Base-by-base conservation (phyloP, 345 rosid genomes). In the Eucalyptus paniculata region DNA sequence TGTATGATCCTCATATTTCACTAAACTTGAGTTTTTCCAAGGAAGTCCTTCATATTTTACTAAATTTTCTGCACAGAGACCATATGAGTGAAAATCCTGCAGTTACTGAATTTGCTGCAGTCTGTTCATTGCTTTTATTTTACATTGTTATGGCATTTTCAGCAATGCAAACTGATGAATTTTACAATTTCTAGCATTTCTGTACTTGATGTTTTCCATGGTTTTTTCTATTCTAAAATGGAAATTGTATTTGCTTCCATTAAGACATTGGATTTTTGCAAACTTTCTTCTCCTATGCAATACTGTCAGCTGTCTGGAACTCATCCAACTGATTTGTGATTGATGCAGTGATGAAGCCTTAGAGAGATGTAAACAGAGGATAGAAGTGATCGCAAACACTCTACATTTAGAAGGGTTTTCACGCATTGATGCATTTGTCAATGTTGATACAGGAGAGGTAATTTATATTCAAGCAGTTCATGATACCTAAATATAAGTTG, bases 381-480 rank as follows among this genome's bases (percentile, higher is more conserved):
- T 96, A 28, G 97, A 97, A 91, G 93, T 97, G 86, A 95, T 97
- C 85, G 98, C 99, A 30, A 94, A 96, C 91, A 93, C 96, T 50
- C 93, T 96, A 69, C 94, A 93, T 86, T 88, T 97, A 60, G 98
- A 97, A 93, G 98, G 99, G 77, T 97, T 97, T 92, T 95, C 99
- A 80, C 93, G 99, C 87, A 94, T 97, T 18, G 99, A 97, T 90
- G 98, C 99, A 91, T 97, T 97, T 87, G 97, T 95, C 89, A 93
- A 97, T 77, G 98, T 95, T 87, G 99, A 97, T 83, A 94, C 88
- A 82, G 99, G 99, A 93, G 99, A 97, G 98, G 99, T 97, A 94
- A 49, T 92, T 86, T 47, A 6, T 30, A 32, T 26, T 34, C 40
- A 60, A 10, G 32, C 23, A 24, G 51, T 53, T 6, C 88, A 87